A percentile compares a stretch with the other conserved stretches of the same genome.
phyloP scores from a whole-genome alignment of 441 rosid genomes.

The Theobroma grandiflorum region DNA sequence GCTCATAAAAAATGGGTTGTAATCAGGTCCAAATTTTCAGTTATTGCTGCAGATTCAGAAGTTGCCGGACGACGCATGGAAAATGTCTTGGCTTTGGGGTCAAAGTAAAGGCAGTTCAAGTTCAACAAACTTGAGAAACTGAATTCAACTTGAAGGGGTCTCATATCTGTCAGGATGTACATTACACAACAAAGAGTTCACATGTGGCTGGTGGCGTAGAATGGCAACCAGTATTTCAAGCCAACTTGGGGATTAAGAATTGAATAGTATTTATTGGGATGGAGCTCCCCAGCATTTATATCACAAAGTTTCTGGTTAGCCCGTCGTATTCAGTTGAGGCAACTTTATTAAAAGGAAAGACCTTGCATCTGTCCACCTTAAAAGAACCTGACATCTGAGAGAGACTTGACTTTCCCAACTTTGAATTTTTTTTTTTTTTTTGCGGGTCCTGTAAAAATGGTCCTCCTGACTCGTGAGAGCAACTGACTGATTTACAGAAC shows the following conservation, averaged over 20 bases:
- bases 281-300: neutral
- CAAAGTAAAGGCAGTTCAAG: too few species aligned
- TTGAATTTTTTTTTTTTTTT: neutral
- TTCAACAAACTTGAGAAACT: too few species aligned
- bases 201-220: neutral
- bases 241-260: slow-evolving; percentile 7
- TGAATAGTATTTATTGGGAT: neutral
- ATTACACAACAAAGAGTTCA: too few species aligned
- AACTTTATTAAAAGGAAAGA: neutral
- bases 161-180: neutral
- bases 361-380: neutral
- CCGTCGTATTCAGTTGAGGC: neutral
- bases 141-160: neutral
- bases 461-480: neutral
- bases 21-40: too few species aligned
- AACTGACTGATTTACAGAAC: neutral
- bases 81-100: too few species aligned
- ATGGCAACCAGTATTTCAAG: neutral
- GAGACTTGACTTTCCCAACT: slow-evolving; percentile 15
- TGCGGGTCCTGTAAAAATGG: neutral
- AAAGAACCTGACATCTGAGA: neutral
- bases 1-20: too few species aligned
- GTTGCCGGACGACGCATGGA: too few species aligned
- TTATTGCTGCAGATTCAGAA: too few species aligned
- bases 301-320: neutral